A percentile compares a stretch with the other conserved stretches of the same genome.
phyloP scores from a whole-genome alignment of 305 asterid genomes.

The Solanum hybrid region DNA sequence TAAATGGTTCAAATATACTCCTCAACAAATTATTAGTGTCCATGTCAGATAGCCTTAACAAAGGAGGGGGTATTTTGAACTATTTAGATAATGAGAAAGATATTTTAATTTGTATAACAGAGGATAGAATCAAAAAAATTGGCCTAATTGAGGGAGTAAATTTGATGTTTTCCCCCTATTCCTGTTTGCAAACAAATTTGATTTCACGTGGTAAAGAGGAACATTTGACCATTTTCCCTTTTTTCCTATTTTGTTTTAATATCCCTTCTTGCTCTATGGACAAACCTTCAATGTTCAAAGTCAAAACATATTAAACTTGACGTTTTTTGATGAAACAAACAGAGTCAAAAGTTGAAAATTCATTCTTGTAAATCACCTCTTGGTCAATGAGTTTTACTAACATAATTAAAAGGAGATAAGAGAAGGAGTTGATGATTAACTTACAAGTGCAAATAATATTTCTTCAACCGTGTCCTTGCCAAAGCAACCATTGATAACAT shows the following conservation, averaged over 20 bases:
- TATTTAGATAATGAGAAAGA: not conserved
- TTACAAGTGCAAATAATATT: slow-evolving; percentile 10
- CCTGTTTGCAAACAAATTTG: not conserved
- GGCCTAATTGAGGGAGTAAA: not conserved
- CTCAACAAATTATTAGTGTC: not conserved
- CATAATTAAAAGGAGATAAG: not conserved
- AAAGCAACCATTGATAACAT: slow-evolving; percentile 9
- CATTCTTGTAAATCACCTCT: not conserved
- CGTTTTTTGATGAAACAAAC: not conserved
- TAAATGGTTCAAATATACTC: not conserved
- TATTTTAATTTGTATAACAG: not conserved
- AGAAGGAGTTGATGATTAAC: not conserved
- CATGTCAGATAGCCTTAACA: not conserved
- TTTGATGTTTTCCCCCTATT: not conserved
- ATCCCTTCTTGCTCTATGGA: not conserved
- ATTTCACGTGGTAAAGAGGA: not conserved
- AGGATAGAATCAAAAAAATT: not conserved
- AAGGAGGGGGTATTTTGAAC: not conserved
- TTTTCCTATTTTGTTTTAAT: not conserved
- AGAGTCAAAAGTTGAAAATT: not conserved
- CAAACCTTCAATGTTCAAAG: not conserved
- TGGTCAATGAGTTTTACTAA: not conserved
- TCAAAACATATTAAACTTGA: not conserved
- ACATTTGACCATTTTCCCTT: not conserved
- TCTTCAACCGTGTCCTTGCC: slow-evolving; percentile 13